Evolutionary conservation across 1,284 basidiomycete genomes (phyloP).

Genomic region (Trametes hirsuta): DNA sequence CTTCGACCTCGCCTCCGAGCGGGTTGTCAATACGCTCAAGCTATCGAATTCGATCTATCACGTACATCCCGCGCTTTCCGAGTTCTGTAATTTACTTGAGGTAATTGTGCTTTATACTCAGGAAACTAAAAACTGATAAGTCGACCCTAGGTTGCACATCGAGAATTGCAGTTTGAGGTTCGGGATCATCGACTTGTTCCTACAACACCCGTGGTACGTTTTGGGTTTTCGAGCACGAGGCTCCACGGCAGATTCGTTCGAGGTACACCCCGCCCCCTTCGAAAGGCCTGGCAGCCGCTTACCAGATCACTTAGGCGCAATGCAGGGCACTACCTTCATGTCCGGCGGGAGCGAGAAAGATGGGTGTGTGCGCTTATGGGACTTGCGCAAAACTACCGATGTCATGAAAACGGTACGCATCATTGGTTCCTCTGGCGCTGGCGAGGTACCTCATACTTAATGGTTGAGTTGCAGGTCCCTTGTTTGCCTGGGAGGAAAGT

Average conservation of each 20-base stretch:
- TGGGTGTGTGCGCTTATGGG: constrained; percentile 51
- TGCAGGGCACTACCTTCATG: constrained; percentile 40
- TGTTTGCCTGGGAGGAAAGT: constrained; percentile 43
- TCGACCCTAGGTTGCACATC: constrained; percentile 45
- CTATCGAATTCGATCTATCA: constrained; percentile 51
- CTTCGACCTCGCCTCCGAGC: constrained; percentile 52
- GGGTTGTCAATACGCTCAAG: constrained; percentile 43
- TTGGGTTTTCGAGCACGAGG: constrained; percentile 45
- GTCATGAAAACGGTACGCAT: constrained; percentile 33
- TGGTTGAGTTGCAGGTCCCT: constrained; percentile 29
- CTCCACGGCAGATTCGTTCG: constrained; percentile 47
- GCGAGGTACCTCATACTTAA: too few species aligned
- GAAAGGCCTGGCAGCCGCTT: background rate
- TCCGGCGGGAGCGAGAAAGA: constrained; percentile 44
- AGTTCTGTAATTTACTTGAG: constrained; percentile 48
- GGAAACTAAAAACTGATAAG: background rate
- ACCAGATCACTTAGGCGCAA: constrained; percentile 30
- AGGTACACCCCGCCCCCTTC: constrained; percentile 36
- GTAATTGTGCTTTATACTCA: constrained; percentile 28
- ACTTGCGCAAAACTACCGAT: constrained; percentile 44
- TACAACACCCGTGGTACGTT: constrained; percentile 41
- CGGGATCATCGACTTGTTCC: constrained; percentile 48
- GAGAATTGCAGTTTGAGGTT: constrained; percentile 56
- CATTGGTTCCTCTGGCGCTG: background rate
- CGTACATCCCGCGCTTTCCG: constrained; percentile 40